Evolutionary conservation across 345 rosid species (phyloP), one percentile per base, ranked within the genome.

Genomic region (Hypericum androsaemum): DNA sequence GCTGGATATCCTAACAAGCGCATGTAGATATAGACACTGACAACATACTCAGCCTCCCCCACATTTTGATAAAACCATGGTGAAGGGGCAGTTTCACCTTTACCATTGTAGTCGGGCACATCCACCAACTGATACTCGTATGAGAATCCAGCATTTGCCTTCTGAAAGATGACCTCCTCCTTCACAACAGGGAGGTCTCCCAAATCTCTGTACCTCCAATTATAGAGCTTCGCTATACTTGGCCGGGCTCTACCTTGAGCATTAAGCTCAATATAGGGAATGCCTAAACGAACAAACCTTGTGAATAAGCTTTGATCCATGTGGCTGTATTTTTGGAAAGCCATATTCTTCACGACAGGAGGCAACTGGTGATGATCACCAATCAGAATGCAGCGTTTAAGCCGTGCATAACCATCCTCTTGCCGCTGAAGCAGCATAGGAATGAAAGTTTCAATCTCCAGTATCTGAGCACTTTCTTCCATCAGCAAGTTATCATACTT

Each of bases 201-300:
- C 76, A 92, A 69, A 45, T 88, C 94, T 68, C 89, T 76, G 70
- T 92, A 92, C 71, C 98, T 81, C 98, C 98, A 92, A 67, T 92
- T 92, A 64, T 88, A 92, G 42, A 92, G 96, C 64, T 75, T 62
- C 41, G 98, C 96, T 54, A 92, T 80, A 74, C 89, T 83, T 52
- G 98, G 95, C 75, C 98, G 75, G 62, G 98, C 95, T 83, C 98
- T 80, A 67, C 98, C 98, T 69, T 92, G 98, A 37, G 98, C 98
- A 74, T 92, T 92, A 60, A 92, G 96, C 82, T 92, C 98, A 48
- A 92, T 88, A 68, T 92, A 85, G 41, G 98, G 98, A 63, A 92
- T 85, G 50, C 96, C 98, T 35, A 88, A 75, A 50, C 98, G 96
- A 67, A 92, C 96, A 72, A 92, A 92, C 74, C 98, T 83, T 7